These are phyloP conservation scores for Huntiella decipiens DNA, from an alignment of 2,329 filamentous ascomycete genomes.

Conservation along the genomic window DNA sequence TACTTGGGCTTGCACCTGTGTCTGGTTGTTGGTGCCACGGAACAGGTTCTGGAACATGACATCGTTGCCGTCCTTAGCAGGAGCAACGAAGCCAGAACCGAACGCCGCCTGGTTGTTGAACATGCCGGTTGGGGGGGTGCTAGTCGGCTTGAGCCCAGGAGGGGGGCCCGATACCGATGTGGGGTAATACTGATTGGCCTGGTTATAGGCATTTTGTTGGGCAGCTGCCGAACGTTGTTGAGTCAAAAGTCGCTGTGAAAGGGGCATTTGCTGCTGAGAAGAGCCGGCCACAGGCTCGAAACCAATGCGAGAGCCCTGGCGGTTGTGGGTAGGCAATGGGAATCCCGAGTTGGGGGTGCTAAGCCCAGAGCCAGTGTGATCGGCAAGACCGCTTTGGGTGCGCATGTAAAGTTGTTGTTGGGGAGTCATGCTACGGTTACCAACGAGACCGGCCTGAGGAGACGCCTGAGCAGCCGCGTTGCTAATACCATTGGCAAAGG, in stretches of 20 bases:
- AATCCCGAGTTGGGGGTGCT: constrained; percentile 28
- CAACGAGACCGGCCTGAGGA: constrained; percentile 28
- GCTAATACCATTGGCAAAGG: constrained; percentile 32
- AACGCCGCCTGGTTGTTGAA: constrained; percentile 78
- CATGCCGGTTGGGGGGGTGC: constrained; percentile 83
- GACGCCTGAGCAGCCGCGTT: constrained; percentile 34
- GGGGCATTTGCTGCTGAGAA: constrained; percentile 40
- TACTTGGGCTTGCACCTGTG: constrained; percentile 51
- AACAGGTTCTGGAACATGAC: constrained; percentile 71
- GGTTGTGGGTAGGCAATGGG: constrained; percentile 49
- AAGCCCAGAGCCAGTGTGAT: constrained; percentile 40
- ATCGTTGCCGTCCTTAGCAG: constrained; percentile 45
- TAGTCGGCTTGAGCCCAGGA: constrained; percentile 84
- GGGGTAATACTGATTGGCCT: constrained; percentile 58
- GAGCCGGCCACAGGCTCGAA: constrained; percentile 43
- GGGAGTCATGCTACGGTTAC: constrained; percentile 56
- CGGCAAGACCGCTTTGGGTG: constrained; percentile 38
- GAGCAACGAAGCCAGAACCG: constrained; percentile 45
- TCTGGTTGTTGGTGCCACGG: constrained; percentile 47
- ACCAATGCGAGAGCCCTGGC: constrained; percentile 72
- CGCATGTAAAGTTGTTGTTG: constrained; percentile 57
- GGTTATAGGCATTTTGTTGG: constrained; percentile 29
- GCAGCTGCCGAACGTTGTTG: constrained; percentile 67
- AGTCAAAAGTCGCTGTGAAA: constrained; percentile 62
- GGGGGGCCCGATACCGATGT: constrained; percentile 81